Conservation (phyloP, 2,329 filamentous ascomycete genomes). For the Ophiostoma pallidulum region DNA sequence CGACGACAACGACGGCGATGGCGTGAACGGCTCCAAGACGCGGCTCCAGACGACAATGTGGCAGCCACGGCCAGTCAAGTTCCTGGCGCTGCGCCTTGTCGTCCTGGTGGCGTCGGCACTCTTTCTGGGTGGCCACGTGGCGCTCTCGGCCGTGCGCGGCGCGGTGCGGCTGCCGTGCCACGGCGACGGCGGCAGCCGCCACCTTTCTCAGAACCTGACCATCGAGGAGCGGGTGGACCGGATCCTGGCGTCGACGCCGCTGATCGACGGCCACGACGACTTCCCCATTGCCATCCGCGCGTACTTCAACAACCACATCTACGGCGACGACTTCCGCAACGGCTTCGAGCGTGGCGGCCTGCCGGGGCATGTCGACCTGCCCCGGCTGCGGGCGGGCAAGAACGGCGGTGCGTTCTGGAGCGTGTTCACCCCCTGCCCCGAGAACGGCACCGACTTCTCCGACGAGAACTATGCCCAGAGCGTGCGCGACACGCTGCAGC, state of each 20-base stretch:
- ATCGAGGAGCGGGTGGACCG: constrained; percentile 17
- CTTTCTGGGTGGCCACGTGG: constrained; percentile 4
- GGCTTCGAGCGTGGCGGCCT: constrained; percentile 65
- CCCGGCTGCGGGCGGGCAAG: constrained; percentile 59
- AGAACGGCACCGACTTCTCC: constrained; percentile 62
- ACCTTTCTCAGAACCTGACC: constrained; percentile 1
- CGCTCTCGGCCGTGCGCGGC: background rate
- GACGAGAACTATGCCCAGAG: constrained; percentile 60
- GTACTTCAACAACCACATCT: constrained; percentile 66
- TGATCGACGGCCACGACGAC: constrained; percentile 75
- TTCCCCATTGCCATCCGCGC: constrained; percentile 63
- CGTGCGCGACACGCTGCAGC: constrained; percentile 48
- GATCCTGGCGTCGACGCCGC: constrained; percentile 17
- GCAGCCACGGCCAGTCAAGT: background rate
- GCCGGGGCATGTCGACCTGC: constrained; percentile 65
- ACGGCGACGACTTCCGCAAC: constrained; percentile 61
- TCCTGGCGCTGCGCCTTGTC: constrained; percentile 2
- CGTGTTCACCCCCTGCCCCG: constrained; percentile 70
- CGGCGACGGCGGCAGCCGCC: background rate
- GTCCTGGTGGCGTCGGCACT: background rate
- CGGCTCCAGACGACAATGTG: background rate
- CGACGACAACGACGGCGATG: background rate
- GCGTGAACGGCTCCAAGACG: background rate
- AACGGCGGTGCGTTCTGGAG: constrained; percentile 91
- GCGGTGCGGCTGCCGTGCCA: background rate